phyloP scores from a whole-genome alignment of 2,329 filamentous ascomycete genomes.

The Orbilia oligospora region DNA sequence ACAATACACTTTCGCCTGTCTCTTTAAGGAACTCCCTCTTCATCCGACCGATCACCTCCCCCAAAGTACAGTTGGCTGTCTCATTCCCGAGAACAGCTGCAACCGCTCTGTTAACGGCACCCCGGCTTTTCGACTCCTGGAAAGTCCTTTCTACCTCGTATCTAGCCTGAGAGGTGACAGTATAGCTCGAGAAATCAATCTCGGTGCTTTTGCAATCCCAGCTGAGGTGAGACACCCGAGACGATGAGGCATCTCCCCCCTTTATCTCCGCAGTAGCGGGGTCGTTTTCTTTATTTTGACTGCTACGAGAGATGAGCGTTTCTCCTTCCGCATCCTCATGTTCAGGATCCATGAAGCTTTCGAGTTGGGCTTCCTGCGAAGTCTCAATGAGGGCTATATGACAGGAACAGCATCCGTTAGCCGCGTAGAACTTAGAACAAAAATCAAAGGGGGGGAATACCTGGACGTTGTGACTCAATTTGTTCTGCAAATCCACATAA shows the following conservation, averaged over 20 bases:
- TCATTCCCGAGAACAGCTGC: neutral
- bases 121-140: neutral
- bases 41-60: neutral
- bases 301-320: neutral
- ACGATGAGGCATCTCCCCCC: neutral
- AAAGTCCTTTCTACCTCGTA: constrained; percentile 1
- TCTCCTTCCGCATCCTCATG: neutral
- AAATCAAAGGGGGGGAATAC: neutral
- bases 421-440: neutral
- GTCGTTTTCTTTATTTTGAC: neutral
- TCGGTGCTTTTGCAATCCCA: neutral
- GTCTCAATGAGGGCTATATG: neutral
- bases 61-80: neutral
- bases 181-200: neutral
- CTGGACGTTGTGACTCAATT: neutral
- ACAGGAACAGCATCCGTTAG: neutral
- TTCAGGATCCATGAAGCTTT: neutral
- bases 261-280: neutral
- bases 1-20: neutral
- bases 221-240: neutral
- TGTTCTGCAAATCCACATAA: neutral
- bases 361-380: neutral
- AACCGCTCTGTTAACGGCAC: neutral
- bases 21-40: neutral
- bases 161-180: neutral